Evolutionary conservation across 306 rosid genomes (phyloP).

Genomic region (Rubus parviflorus): DNA sequence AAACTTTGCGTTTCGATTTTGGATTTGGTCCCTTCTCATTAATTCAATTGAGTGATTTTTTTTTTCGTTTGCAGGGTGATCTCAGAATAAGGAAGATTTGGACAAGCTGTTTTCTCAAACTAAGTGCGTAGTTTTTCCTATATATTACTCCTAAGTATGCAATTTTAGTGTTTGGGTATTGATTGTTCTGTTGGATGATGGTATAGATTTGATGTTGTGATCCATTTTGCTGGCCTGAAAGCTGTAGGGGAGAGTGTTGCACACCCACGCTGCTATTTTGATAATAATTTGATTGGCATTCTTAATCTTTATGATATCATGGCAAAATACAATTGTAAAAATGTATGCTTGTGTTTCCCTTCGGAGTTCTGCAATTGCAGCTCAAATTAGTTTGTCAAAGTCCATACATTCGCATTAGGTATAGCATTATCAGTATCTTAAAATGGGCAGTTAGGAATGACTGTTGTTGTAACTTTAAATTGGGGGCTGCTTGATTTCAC

Average conservation of each 20-base stretch:
- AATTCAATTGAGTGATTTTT: background rate
- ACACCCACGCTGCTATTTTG: conserved; percentile 65
- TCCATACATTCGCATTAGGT: background rate
- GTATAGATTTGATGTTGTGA: conserved; percentile 80
- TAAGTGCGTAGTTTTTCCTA: conserved; percentile 30
- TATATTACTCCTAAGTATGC: background rate
- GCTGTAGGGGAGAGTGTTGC: conserved; percentile 91
- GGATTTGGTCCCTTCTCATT: background rate
- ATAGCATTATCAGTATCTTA: background rate
- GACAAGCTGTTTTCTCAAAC: conserved; percentile 69
- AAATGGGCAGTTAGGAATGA: background rate
- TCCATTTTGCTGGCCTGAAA: conserved; percentile 88
- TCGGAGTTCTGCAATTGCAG: background rate
- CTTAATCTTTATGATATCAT: conserved; percentile 79
- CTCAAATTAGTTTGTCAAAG: background rate
- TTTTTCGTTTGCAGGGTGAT: conserved; percentile 56
- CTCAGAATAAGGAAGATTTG: conserved; percentile 70
- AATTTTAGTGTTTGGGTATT: background rate
- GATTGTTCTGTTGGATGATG: conserved; percentile 1
- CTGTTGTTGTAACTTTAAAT: background rate
- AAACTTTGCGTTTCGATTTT: background rate
- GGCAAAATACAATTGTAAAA: conserved; percentile 75
- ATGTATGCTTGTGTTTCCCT: conserved; percentile 38
- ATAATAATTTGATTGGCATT: conserved; percentile 73
- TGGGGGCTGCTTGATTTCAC: background rate